phyloP scores from a whole-genome alignment of 2,329 filamentous ascomycete species.

The Drechslerella coelobrocha region DNA sequence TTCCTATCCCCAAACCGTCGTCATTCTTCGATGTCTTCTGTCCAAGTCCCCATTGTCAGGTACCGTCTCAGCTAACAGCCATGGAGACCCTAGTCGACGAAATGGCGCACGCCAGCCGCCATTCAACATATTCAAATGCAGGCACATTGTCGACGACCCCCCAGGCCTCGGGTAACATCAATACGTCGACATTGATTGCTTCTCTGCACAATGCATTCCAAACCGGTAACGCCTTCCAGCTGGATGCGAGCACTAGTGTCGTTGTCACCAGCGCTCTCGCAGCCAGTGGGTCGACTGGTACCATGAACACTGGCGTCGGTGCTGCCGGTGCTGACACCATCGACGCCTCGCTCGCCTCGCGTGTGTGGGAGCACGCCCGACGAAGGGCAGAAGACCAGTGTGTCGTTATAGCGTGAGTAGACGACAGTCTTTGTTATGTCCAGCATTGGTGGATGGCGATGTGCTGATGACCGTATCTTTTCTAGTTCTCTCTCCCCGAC shows the following conservation, averaged over 20 bases:
- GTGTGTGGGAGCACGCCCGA: constrained; percentile 95
- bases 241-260: constrained; percentile 88
- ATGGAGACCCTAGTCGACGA: constrained; percentile 57
- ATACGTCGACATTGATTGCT: constrained; percentile 84
- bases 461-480: constrained; percentile 3
- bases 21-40: too few relatives aligned
- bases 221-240: constrained; percentile 77
- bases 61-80: constrained; percentile 54
- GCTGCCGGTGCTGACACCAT: constrained; percentile 71
- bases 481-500: constrained; percentile 57
- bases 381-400: constrained; percentile 94
- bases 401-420: constrained; percentile 79
- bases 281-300: constrained; percentile 51
- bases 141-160: constrained; percentile 63
- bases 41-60: background rate
- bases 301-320: constrained; percentile 42
- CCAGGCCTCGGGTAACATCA: constrained; percentile 69
- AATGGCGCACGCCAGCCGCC: constrained; percentile 65
- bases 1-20: background rate
- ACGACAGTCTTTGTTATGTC: background rate
- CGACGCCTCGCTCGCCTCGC: constrained; percentile 76
- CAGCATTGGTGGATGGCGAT: background rate
- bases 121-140: constrained; percentile 73
- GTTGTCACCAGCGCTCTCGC: constrained; percentile 75
- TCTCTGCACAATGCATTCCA: constrained; percentile 88